Evolutionary conservation across 2,329 filamentous ascomycete species (phyloP), one percentile per base, ranked within the genome.

Genomic region (Amauroascus verrucosus): DNA sequence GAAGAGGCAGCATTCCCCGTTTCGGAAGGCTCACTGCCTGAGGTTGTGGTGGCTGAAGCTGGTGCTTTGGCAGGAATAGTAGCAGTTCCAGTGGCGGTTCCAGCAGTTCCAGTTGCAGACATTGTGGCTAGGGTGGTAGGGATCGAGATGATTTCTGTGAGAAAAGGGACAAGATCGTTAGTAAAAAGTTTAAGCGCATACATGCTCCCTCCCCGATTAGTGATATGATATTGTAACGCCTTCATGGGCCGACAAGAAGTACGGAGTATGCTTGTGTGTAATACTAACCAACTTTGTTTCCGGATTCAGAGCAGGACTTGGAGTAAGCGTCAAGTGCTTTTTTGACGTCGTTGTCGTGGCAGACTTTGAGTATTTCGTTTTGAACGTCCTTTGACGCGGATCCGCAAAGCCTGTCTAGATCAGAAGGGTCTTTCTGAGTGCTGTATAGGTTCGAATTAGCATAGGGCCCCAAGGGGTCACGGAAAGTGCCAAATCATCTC

Each of bases 241-340:
- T 45, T n/a, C 24, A 6, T 6, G 14, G n/a, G 13, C 11, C 16
- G 35, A 37, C 28, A 43, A 20, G 18, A 32, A 43, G 11, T n/a
- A 40, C n/a, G n/a, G n/a, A n/a, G n/a, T n/a, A n/a, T n/a, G n/a
- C 43, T 35, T 30, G 18, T n/a, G 24, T 30, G 26, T 16, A 44
- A 52, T 47, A 65, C 67, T 56, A 66, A 74, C 71, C 67, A 61
- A 72, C 65, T 59, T 66, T 62, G 58, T 69, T 64, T 41, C 71
- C 72, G 51, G 67, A 64, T 37, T 60, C 61, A 16, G 65, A 60
- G 62, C 72, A 75, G 41, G 65, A 67, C 26, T 63, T 62, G 47
- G 64, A 59, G 61, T 68, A 75, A 46, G 67, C 66, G 45, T 66
- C 64, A 61, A 73, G 58, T 46, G 69, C 70, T 9, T 60, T 59